These are phyloP conservation scores for Ophiostoma pallidulum DNA, from an alignment of 2,329 filamentous ascomycete genomes.

Conservation along the genomic window DNA sequence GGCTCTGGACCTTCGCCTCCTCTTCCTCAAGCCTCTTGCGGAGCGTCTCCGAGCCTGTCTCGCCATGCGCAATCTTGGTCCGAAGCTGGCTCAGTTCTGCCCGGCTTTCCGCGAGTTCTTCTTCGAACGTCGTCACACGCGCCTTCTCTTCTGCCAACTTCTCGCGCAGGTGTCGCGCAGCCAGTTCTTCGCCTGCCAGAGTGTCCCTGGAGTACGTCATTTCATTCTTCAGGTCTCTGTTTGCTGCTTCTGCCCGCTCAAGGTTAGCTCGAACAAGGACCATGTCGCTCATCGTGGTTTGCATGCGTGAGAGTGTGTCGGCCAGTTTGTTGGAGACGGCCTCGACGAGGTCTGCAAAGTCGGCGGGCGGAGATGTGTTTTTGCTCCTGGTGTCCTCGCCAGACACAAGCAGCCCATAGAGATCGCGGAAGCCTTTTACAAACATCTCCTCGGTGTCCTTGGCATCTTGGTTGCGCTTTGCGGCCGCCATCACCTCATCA, in stretches of 20 bases:
- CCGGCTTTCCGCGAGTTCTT: constrained; percentile 54
- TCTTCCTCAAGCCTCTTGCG: constrained; percentile 67
- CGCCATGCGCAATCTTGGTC: constrained; percentile 66
- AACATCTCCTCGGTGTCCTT: constrained; percentile 45
- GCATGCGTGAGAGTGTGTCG: constrained; percentile 50
- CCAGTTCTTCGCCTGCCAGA: constrained; percentile 40
- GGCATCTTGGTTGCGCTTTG: constrained; percentile 39
- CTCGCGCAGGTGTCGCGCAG: constrained; percentile 44
- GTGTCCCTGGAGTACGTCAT: constrained; percentile 44
- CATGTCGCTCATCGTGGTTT: constrained; percentile 49
- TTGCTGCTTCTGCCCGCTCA: constrained; percentile 46
- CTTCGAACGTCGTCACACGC: constrained; percentile 43
- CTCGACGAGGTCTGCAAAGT: constrained; percentile 50
- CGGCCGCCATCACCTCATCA: constrained; percentile 43
- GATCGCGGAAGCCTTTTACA: constrained; percentile 44
- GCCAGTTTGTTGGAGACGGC: constrained; percentile 48
- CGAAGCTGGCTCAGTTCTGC: constrained; percentile 60
- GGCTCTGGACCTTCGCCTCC: constrained; percentile 56
- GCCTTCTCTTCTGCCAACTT: constrained; percentile 43
- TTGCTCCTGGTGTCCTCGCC: constrained; percentile 24
- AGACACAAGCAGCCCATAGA: constrained; percentile 50
- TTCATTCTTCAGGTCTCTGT: constrained; percentile 48
- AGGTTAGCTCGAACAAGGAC: constrained; percentile 54
- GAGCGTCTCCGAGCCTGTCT: constrained; percentile 72
- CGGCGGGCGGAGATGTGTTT: constrained; percentile 36